Evolutionary conservation across 2,329 filamentous ascomycete species (phyloP).

Genomic region (Aspergillus thermomutatus): DNA sequence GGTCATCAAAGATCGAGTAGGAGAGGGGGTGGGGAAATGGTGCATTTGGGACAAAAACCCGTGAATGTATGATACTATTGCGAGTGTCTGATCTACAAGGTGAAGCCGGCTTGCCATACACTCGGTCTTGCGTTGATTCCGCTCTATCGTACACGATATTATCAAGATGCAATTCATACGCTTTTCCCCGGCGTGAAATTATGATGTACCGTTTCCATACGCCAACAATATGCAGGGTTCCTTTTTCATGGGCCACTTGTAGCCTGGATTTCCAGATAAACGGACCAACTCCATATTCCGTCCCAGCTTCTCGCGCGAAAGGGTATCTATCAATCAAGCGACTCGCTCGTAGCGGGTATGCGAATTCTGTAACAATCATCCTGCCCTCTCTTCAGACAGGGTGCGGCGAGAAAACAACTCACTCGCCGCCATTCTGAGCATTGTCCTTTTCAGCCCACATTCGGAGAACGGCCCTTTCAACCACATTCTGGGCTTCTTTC

Average conservation of each 20-base stretch:
- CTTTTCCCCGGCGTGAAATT: neutral
- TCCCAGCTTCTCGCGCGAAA: constrained; percentile 9
- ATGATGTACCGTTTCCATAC: constrained; percentile 5
- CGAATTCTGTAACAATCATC: neutral
- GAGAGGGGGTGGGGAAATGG: constrained; percentile 36
- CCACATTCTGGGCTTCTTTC: constrained; percentile 39
- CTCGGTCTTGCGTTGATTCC: neutral
- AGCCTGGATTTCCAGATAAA: constrained; percentile 4
- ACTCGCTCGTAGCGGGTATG: constrained; percentile 1
- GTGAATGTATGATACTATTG: neutral
- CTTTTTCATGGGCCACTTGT: constrained; percentile 12
- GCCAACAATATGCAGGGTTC: constrained; percentile 16
- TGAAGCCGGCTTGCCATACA: neutral
- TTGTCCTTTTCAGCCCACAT: constrained; percentile 37
- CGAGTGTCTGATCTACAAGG: neutral
- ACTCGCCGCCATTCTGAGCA: constrained; percentile 15
- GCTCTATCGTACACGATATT: constrained; percentile 11
- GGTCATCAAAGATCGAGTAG: constrained; percentile 39
- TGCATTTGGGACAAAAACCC: constrained; percentile 24
- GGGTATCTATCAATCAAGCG: constrained; percentile 26
- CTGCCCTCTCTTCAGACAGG: neutral
- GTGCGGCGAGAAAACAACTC: neutral
- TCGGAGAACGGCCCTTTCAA: constrained; percentile 44
- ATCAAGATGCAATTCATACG: neutral
- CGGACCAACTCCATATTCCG: constrained; percentile 26